These are phyloP conservation scores for Neoconidiobolus thromboides DNA, from an alignment of 371 early-diverging fungal genomes.

Conservation along the genomic window DNA sequence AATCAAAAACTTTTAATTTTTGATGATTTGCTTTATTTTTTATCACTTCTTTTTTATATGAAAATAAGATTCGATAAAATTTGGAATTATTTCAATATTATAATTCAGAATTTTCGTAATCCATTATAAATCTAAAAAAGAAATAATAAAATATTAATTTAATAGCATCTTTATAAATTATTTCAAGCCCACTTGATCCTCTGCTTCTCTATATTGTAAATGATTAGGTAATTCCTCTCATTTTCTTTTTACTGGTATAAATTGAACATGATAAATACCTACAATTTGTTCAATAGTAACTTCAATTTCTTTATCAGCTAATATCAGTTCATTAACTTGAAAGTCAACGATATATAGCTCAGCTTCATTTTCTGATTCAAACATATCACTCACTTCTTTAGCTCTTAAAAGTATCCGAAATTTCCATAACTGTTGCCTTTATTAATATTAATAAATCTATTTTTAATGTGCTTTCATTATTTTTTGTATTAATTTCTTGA, in stretches of 20 bases:
- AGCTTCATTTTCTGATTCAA: background rate
- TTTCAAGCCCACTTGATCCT: too few species aligned
- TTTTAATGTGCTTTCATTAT: background rate
- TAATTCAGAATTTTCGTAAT: background rate
- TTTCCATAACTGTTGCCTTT: background rate
- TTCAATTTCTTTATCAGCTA: background rate
- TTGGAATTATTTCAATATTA: conserved; percentile 1
- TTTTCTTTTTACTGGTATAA: too few species aligned
- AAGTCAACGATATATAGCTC: background rate
- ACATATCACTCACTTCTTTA: background rate
- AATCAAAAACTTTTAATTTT: conserved; percentile 10
- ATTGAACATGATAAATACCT: too few species aligned
- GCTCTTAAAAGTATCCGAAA: background rate
- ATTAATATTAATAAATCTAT: background rate
- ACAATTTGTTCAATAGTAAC: too few species aligned
- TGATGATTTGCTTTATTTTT: too few species aligned
- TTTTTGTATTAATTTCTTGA: background rate
- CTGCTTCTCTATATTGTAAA: too few species aligned
- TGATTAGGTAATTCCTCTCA: too few species aligned
- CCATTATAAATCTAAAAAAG: conserved; percentile 5
- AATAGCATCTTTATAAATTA: too few species aligned
- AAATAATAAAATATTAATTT: background rate
- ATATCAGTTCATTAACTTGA: background rate
- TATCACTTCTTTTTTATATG: background rate
- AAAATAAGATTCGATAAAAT: conserved; percentile 1